Conservation (phyloP, 306 rosid genomes). For the Citrullus colocynthis region DNA sequence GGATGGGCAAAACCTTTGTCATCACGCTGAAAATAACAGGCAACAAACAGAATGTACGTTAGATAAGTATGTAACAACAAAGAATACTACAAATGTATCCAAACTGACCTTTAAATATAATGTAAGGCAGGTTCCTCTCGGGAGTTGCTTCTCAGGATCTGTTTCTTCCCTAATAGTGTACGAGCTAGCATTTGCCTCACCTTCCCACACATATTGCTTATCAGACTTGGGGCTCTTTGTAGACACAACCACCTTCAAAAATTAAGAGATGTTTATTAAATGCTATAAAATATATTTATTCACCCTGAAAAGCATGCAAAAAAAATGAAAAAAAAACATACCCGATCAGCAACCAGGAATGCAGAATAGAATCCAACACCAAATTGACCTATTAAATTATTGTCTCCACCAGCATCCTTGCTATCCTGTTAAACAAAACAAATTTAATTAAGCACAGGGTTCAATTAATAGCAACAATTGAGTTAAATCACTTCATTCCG, state of each 20-base stretch:
- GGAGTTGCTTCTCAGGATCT: slow-evolving; percentile 63
- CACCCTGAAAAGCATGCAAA: too few relatives aligned
- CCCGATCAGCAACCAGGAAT: slow-evolving; percentile 82
- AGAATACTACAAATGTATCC: not conserved
- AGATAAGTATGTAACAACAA: not conserved
- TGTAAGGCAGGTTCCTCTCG: slow-evolving; percentile 86
- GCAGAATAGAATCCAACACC: slow-evolving; percentile 94
- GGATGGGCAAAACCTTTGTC: slow-evolving; percentile 90
- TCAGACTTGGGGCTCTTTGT: slow-evolving; percentile 83
- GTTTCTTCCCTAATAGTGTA: slow-evolving; percentile 83
- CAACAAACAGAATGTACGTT: not conserved
- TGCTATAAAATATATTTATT: not conserved
- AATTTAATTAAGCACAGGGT: not conserved
- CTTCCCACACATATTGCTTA: slow-evolving; percentile 93
- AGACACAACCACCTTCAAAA: slow-evolving; percentile 74
- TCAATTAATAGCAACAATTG: not conserved
- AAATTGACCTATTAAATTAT: slow-evolving; percentile 88
- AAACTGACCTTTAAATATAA: slow-evolving; percentile 60
- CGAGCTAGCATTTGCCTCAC: slow-evolving; percentile 92
- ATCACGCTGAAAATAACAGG: slow-evolving; percentile 40
- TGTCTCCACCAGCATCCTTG: slow-evolving; percentile 78
- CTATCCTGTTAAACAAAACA: slow-evolving; percentile 48
- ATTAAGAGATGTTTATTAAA: not conserved
- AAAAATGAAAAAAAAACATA: slow-evolving; percentile 10
- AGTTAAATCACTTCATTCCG: not conserved